Evolutionary conservation across 352 stramenopile species (phyloP), one percentile per base, ranked within the genome.

Genomic region (Pseudoperonospora humuli): DNA sequence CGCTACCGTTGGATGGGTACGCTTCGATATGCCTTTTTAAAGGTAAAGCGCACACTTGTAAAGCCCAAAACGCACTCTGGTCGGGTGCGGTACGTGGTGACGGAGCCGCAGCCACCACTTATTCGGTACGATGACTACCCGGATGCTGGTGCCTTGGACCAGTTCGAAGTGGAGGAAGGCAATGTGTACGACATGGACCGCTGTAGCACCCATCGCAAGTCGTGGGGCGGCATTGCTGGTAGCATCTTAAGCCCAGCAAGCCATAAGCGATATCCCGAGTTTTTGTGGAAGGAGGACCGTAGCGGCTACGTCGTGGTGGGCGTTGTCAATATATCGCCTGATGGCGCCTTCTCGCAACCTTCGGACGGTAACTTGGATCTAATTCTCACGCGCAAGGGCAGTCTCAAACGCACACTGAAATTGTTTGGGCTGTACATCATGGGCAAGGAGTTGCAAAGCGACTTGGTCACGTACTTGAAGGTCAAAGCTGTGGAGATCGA

Each of bases 141-240:
- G 14, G 75, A 90, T 60, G 55, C 67, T 15, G 78, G 78, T 15
- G 78, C 78, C 1, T 39, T 79, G n/a, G 78, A 90, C 45, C 78
- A 90, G 50, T 90, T 86, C 40, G 78, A 90, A 19, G 67, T 87
- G 41, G 78, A 90, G 23, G 78, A 90, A 65, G 78, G 74, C 27
- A 86, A 67, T 31, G 75, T 86, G 28, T 90, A 90, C 45, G 75
- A 86, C 45, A 60, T 52, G 29, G 66, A 79, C 15, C 67, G 60
- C 20, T 49, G 65, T 13, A 70, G 52, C n/a, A 61, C 67, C 31
- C 56, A 66, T 13, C 75, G 75, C 50, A 84, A 81, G 51, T 87
- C 75, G 14, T 87, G 75, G 75, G 61, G 50, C 29, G 75, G 75
- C 34, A 69, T 71, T 33, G 66, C 59, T 1, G 68, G 64, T 7